phyloP scores from a whole-genome alignment of 2,329 filamentous ascomycete genomes.

The Colletotrichum kahawae region DNA sequence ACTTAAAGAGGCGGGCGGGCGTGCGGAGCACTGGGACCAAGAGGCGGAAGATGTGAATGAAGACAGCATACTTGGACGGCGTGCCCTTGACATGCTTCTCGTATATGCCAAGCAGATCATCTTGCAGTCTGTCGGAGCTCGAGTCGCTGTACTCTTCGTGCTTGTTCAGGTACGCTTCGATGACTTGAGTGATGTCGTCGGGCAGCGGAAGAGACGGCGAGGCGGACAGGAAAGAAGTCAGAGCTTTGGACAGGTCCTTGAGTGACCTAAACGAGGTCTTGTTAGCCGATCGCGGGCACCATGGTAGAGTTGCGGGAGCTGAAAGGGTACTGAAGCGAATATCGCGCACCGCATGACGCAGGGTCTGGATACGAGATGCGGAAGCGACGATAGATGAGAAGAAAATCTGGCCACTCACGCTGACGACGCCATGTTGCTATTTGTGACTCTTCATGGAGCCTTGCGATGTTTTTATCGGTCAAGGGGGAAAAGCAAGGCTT shows the following conservation, averaged over 20 bases:
- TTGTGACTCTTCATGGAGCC: conserved; percentile 16
- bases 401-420: conserved; percentile 26
- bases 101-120: conserved; percentile 73
- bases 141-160: conserved; percentile 71
- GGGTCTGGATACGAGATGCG: background rate
- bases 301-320: background rate
- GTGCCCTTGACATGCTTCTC: conserved; percentile 65
- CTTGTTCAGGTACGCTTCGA: conserved; percentile 71
- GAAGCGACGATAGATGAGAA: background rate
- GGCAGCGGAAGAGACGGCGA: conserved; percentile 65
- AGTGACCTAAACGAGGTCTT: conserved; percentile 47
- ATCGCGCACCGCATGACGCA: conserved; percentile 14
- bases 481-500: background rate
- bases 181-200: conserved; percentile 64
- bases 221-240: conserved; percentile 53
- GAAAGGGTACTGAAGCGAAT: background rate
- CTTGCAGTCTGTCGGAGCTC: conserved; percentile 73
- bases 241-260: conserved; percentile 65
- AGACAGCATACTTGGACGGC: conserved; percentile 65
- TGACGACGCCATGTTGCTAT: conserved; percentile 29
- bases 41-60: conserved; percentile 69
- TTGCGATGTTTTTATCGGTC: conserved; percentile 1
- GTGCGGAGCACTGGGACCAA: conserved; percentile 69
- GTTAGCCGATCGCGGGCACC: background rate
- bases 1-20: conserved; percentile 67